These are phyloP conservation scores for Paramecium biaurelia DNA, from an alignment of 73 alveolate genomes.

Conservation along the genomic window DNA sequence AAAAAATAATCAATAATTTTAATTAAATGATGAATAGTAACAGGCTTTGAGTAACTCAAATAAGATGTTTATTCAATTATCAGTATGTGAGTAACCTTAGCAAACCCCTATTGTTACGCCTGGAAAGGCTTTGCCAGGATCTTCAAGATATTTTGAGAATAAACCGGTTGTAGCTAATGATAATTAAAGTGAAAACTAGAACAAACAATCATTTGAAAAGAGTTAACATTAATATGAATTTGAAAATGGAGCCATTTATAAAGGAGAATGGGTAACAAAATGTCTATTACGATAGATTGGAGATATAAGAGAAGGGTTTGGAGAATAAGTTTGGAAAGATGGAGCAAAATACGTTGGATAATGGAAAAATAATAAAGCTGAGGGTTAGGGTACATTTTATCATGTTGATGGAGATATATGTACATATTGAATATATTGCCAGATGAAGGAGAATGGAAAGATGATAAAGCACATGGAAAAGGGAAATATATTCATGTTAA, in stretches of 20 bases:
- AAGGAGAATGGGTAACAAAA: slow-evolving; percentile 66
- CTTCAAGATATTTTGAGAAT: background rate
- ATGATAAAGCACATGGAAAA: slow-evolving; percentile 66
- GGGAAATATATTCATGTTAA: slow-evolving; percentile 62
- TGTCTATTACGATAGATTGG: background rate
- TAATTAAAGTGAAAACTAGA: background rate
- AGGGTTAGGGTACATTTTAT: slow-evolving; percentile 62
- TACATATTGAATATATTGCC: background rate
- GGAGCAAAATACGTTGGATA: slow-evolving; percentile 73
- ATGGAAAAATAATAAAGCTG: slow-evolving; percentile 70
- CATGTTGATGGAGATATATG: slow-evolving; percentile 71
- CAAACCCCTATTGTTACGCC: background rate
- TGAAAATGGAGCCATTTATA: slow-evolving; percentile 69
- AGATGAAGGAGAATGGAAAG: slow-evolving; percentile 67
- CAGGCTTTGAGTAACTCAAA: background rate
- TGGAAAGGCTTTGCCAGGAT: background rate
- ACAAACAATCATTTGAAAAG: background rate
- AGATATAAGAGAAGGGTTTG: slow-evolving; percentile 66
- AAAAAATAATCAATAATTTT: no score
- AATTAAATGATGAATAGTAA: background rate
- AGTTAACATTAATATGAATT: background rate
- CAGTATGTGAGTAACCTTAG: background rate
- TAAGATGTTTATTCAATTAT: background rate
- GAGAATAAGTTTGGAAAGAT: slow-evolving; percentile 69
- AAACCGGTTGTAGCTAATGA: background rate